Conservation (phyloP, 495 filamentous ascomycete genomes). For the Rusavskia elegans region DNA sequence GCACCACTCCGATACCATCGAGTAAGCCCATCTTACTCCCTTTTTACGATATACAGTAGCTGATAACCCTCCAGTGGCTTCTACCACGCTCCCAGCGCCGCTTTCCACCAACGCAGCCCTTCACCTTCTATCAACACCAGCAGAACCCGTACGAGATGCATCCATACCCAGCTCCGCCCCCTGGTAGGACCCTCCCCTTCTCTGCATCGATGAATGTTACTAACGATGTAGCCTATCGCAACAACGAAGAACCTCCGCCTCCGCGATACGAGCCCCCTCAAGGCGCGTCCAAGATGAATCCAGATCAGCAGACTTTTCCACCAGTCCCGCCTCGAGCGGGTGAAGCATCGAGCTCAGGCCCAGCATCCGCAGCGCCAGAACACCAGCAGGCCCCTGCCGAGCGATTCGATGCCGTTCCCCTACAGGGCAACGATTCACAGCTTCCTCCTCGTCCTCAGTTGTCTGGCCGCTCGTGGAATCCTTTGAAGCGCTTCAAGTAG, state of each 20-base stretch:
- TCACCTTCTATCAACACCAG: conserved; percentile 22
- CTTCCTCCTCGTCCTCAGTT: not conserved
- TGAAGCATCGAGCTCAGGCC: not conserved
- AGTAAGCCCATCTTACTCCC: conserved; percentile 24
- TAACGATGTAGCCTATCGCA: conserved; percentile 18
- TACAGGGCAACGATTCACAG: not conserved
- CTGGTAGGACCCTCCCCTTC: not conserved
- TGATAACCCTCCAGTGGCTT: conserved; percentile 36
- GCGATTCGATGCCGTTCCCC: not conserved
- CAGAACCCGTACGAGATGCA: conserved; percentile 37
- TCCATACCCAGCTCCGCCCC: conserved; percentile 37
- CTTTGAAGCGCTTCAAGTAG: not conserved
- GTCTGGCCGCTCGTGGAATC: not conserved
- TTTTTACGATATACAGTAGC: not conserved
- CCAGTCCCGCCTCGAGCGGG: conserved; percentile 9
- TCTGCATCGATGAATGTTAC: not conserved
- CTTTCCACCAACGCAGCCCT: conserved; percentile 28
- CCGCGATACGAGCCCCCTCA: conserved; percentile 38
- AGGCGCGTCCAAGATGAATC: conserved; percentile 40
- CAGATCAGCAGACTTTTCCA: conserved; percentile 24
- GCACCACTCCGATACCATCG: conserved; percentile 51
- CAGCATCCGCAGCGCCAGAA: conserved; percentile 3
- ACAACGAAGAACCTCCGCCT: conserved; percentile 24
- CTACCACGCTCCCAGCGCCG: conserved; percentile 36
- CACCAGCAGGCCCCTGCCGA: not conserved